These are phyloP conservation scores for Cichorium intybus DNA, from an alignment of 140 eudicot species.

Conservation along the genomic window DNA sequence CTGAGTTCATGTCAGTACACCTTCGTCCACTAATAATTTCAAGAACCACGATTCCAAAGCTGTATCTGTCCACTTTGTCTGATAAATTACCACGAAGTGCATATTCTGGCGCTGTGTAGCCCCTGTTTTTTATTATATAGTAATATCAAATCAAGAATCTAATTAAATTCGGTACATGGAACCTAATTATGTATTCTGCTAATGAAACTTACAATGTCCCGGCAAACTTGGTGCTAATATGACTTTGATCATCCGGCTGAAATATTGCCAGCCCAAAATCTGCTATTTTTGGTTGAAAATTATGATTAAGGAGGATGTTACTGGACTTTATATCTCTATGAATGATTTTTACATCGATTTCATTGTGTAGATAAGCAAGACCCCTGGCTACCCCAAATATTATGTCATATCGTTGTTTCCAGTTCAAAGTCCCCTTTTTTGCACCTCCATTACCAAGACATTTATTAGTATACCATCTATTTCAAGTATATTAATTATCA, in stretches of 20 bases:
- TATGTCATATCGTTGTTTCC: conserved; percentile 30
- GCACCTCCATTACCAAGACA: conserved; percentile 25
- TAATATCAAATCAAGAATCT: neutral
- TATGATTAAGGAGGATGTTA: too few relatives aligned
- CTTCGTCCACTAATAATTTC: conserved; percentile 49
- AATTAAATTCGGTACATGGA: neutral
- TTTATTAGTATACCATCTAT: neutral
- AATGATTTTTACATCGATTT: conserved; percentile 25
- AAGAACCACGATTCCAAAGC: conserved; percentile 44
- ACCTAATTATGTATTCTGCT: neutral
- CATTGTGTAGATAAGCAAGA: conserved; percentile 28
- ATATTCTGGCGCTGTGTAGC: conserved; percentile 38
- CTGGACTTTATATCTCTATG: too few relatives aligned
- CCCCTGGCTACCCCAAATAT: conserved; percentile 29
- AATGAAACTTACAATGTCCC: conserved; percentile 35
- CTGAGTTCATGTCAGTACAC: conserved; percentile 28
- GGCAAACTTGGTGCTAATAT: conserved; percentile 29
- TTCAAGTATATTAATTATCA: neutral
- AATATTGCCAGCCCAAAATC: conserved; percentile 11
- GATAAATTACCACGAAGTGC: conserved; percentile 43
- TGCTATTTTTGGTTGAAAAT: too few relatives aligned
- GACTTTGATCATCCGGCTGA: conserved; percentile 21
- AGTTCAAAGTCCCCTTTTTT: conserved; percentile 21
- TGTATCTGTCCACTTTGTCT: conserved; percentile 43
- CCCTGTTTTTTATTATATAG: neutral